Percentiles rank a stretch among this genome's conserved stretches.
These are phyloP conservation scores for Trichoderma citrinoviride DNA, from an alignment of 2,329 filamentous ascomycete genomes.

Conservation along the genomic window DNA sequence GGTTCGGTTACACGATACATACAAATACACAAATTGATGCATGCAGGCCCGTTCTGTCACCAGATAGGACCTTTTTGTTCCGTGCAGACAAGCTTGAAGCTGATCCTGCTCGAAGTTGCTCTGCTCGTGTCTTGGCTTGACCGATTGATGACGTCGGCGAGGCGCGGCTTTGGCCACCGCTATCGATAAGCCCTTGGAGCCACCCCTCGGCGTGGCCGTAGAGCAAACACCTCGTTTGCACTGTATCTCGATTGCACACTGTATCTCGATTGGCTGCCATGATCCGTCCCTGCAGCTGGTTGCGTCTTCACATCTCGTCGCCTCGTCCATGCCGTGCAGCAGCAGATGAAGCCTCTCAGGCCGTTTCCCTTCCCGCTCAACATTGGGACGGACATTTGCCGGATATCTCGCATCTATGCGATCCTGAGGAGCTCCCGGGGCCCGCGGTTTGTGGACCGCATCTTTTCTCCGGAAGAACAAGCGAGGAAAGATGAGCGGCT, in stretches of 20 bases:
- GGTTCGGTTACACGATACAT: neutral
- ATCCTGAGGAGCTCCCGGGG: constrained; percentile 50
- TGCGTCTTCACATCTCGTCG: too few relatives aligned
- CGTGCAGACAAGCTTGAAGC: neutral
- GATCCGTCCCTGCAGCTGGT: too few relatives aligned
- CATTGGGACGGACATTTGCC: constrained; percentile 78
- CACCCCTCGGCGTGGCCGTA: constrained; percentile 11
- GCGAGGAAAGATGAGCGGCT: constrained; percentile 28
- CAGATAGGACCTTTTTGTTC: constrained; percentile 25
- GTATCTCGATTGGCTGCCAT: too few relatives aligned
- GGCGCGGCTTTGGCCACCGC: neutral
- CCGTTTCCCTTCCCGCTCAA: constrained; percentile 64
- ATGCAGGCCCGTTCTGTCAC: neutral
- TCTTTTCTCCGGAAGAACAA: constrained; percentile 43
- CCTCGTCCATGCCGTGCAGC: neutral
- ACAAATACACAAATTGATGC: neutral
- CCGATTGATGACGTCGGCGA: constrained; percentile 17
- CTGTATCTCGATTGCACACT: neutral
- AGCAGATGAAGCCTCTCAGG: constrained; percentile 35
- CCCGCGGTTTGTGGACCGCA: constrained; percentile 46
- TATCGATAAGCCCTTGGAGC: constrained; percentile 25
- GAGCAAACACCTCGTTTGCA: neutral
- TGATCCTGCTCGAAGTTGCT: neutral
- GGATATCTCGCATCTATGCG: constrained; percentile 60
- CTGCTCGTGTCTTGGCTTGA: constrained; percentile 10